Percentiles rank a stretch among this genome's conserved stretches.
These are phyloP conservation scores for Conidiobolus incongruus DNA, from an alignment of 371 early-diverging fungal species.

Conservation along the genomic window DNA sequence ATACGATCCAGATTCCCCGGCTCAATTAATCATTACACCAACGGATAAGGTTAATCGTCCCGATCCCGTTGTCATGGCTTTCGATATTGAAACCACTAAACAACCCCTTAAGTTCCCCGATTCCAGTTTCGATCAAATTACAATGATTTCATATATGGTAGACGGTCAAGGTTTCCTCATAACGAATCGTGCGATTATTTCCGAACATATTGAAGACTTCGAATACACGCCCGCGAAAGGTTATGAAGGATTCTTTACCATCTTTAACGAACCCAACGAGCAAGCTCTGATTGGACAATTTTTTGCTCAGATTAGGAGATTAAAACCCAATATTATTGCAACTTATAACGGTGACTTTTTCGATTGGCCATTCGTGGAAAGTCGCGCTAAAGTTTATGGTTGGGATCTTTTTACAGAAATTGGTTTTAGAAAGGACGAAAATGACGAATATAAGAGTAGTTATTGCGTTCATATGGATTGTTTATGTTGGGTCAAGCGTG, in stretches of 20 bases:
- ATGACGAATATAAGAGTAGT: slow-evolving; percentile 70
- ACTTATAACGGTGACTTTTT: slow-evolving; percentile 99
- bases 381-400: slow-evolving; percentile 55
- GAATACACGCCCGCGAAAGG: slow-evolving; percentile 96
- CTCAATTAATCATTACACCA: slow-evolving; percentile 30
- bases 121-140: slow-evolving; percentile 75
- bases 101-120: slow-evolving; percentile 97
- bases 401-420: slow-evolving; percentile 76
- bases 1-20: slow-evolving; percentile 14
- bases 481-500: slow-evolving; percentile 98
- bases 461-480: slow-evolving; percentile 98
- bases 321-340: slow-evolving; percentile 81
- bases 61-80: slow-evolving; percentile 91
- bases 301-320: slow-evolving; percentile 73
- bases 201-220: slow-evolving; percentile 93
- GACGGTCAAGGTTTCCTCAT: slow-evolving; percentile 95
- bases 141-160: slow-evolving; percentile 99
- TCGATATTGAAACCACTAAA: slow-evolving; percentile 99
- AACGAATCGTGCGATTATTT: slow-evolving; percentile 92
- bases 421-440: slow-evolving; percentile 59
- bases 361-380: slow-evolving; percentile 98
- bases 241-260: slow-evolving; percentile 85
- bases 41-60: slow-evolving; percentile 84
- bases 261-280: slow-evolving; percentile 92
- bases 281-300: slow-evolving; percentile 60